Evolutionary conservation across 345 rosid species (phyloP).

Genomic region (Gossypium turneri): DNA sequence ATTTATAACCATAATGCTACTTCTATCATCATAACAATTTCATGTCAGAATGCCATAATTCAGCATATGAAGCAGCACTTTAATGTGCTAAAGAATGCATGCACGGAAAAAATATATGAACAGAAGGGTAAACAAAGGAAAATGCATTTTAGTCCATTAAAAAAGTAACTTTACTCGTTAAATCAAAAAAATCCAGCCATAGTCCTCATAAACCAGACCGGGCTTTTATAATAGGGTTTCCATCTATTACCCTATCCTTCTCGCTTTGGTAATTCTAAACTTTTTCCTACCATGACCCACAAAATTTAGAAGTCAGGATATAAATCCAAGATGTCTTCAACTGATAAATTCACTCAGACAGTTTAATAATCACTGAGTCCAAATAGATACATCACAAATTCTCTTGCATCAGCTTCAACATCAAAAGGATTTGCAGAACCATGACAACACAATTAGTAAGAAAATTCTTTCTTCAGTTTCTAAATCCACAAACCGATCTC

Average conservation of each 20-base stretch:
- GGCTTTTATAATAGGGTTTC: not conserved
- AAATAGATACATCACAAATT: not conserved
- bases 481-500: not conserved
- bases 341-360: not conserved
- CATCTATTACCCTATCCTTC: not conserved
- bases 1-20: no score
- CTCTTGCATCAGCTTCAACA: not conserved
- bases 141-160: not conserved
- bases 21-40: not conserved
- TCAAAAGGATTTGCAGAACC: not conserved
- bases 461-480: not conserved
- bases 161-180: not conserved
- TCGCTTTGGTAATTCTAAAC: not conserved
- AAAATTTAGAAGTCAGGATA: not conserved
- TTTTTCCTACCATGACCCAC: not conserved
- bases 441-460: not conserved
- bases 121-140: not conserved
- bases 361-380: not conserved
- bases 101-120: not conserved
- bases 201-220: not conserved
- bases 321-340: conserved; percentile 4
- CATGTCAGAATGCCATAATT: not conserved
- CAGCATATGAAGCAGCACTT: not conserved
- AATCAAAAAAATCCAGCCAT: not conserved
- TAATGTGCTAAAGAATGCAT: not conserved